phyloP scores from a whole-genome alignment of 176 grass and related monocot genomes.

The Carex scoparia region DNA sequence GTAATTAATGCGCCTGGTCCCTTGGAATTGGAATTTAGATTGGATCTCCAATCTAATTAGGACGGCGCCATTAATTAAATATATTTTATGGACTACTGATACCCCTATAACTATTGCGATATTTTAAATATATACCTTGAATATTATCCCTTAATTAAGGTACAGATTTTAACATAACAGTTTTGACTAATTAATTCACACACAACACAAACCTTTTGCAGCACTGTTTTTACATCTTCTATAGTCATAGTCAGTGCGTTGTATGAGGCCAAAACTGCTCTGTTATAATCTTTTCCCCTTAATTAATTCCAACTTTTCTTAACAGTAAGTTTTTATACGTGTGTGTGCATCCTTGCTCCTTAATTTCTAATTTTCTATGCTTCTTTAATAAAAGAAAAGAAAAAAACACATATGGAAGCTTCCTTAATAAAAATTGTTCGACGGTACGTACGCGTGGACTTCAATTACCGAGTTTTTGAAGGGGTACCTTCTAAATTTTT shows the following conservation, averaged over 20 bases:
- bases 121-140: too few species aligned
- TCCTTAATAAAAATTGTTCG: background rate
- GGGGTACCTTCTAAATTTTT: background rate
- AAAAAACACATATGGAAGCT: background rate
- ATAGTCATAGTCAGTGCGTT: too few species aligned
- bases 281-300: too few species aligned
- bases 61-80: background rate
- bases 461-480: background rate
- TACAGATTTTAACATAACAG: too few species aligned
- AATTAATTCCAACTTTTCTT: too few species aligned
- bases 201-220: too few species aligned
- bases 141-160: too few species aligned
- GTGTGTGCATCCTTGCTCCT: background rate
- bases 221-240: too few species aligned
- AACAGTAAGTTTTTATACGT: background rate
- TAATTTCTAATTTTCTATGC: background rate
- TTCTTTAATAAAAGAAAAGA: too few species aligned
- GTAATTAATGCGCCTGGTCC: background rate
- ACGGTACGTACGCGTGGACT: background rate
- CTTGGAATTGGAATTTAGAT: background rate
- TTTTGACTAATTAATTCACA: too few species aligned
- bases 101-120: background rate
- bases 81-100: background rate
- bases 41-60: background rate
- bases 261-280: too few species aligned